These are phyloP conservation scores for Kurtzmaniella quercitrusa DNA, from an alignment of 1,139 yeast genomes.

Conservation along the genomic window DNA sequence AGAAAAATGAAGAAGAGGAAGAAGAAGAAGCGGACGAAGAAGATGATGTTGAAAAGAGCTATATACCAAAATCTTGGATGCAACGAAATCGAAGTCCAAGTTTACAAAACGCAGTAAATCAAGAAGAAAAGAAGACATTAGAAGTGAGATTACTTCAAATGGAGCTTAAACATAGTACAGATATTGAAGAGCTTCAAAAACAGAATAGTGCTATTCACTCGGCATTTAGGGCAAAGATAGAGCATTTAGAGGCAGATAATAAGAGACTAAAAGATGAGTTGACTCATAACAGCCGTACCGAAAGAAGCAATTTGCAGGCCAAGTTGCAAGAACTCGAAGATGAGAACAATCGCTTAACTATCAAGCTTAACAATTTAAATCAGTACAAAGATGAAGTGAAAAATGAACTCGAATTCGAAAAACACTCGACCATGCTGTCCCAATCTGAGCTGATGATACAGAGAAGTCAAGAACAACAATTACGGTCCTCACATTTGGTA, in stretches of 20 bases:
- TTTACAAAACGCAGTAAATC: slow-evolving; percentile 1
- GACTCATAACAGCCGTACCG: neutral
- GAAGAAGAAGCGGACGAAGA: slow-evolving; percentile 5
- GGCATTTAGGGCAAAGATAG: slow-evolving; percentile 2
- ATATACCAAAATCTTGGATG: slow-evolving; percentile 10
- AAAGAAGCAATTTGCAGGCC: slow-evolving; percentile 6
- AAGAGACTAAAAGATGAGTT: neutral
- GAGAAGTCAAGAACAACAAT: neutral
- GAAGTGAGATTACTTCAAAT: slow-evolving; percentile 1
- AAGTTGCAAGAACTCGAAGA: slow-evolving; percentile 9
- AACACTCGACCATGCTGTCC: neutral
- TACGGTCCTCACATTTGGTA: neutral
- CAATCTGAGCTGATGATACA: neutral
- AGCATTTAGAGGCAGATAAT: slow-evolving; percentile 13
- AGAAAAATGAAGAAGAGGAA: neutral
- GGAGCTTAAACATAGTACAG: slow-evolving; percentile 8
- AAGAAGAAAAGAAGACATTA: slow-evolving; percentile 2
- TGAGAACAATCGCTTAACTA: slow-evolving; percentile 10
- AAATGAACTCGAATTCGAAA: slow-evolving; percentile 8
- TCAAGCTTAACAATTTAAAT: slow-evolving; percentile 9
- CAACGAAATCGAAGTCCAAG: slow-evolving; percentile 1
- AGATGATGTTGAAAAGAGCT: slow-evolving; percentile 10
- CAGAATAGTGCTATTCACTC: slow-evolving; percentile 6
- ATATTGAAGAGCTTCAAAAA: slow-evolving; percentile 11
- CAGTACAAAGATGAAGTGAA: slow-evolving; percentile 8